Percentiles rank a stretch among this genome's conserved stretches.
Evolutionary conservation across 2,329 filamentous ascomycete genomes (phyloP).

Genomic region (Pseudogymnoascus pannorum): DNA sequence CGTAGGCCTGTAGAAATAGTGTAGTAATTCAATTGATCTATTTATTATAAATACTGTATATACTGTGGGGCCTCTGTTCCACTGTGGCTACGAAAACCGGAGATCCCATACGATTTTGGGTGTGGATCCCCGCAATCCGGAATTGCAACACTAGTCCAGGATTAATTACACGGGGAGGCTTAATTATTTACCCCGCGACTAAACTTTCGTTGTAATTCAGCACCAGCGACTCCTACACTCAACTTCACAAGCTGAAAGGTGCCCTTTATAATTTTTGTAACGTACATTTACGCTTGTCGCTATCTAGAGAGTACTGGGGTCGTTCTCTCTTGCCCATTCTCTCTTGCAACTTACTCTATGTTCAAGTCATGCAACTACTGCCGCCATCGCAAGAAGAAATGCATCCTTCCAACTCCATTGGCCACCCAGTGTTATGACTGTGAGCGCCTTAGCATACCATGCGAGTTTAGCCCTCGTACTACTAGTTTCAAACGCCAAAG

Average conservation of each 20-base stretch:
- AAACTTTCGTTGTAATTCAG: not conserved
- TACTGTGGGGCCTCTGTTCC: too few species aligned
- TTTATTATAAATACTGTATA: too few species aligned
- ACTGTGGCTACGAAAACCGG: too few species aligned
- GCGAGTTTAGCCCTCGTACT: not conserved
- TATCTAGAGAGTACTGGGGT: not conserved
- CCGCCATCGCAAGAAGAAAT: not conserved
- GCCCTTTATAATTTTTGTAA: not conserved
- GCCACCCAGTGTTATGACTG: not conserved
- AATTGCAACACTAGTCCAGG: too few species aligned
- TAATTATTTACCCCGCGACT: not conserved
- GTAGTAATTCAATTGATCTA: too few species aligned
- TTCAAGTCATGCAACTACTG: not conserved
- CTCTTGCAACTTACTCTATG: not conserved
- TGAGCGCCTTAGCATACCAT: not conserved
- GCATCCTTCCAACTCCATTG: not conserved
- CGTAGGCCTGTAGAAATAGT: too few species aligned
- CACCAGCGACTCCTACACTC: not conserved
- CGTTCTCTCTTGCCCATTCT: not conserved
- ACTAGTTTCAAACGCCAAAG: not conserved
- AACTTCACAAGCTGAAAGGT: not conserved
- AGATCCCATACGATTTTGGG: too few species aligned
- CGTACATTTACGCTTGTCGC: not conserved
- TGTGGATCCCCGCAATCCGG: too few species aligned
- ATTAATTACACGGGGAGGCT: not conserved